These are phyloP conservation scores for Schoenoplectus triqueter DNA, from an alignment of 202 grass and related monocot species.

Conservation along the genomic window DNA sequence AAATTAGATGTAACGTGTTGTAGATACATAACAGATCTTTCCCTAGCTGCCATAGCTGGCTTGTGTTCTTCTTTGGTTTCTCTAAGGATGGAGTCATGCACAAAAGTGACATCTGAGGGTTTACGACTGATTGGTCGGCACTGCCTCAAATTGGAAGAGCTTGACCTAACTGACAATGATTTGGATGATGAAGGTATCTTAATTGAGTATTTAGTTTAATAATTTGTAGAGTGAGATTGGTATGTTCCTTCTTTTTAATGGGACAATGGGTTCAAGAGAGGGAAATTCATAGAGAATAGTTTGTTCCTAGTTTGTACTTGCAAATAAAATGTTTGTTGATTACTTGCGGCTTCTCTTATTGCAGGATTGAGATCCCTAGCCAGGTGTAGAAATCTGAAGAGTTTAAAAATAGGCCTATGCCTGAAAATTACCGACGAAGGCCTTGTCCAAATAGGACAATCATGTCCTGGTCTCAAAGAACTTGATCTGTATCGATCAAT, in stretches of 20 bases:
- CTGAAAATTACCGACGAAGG: constrained; percentile 77
- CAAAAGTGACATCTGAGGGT: constrained; percentile 54
- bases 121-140: constrained; percentile 65
- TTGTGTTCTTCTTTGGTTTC: constrained; percentile 72
- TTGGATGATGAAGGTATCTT: constrained; percentile 83
- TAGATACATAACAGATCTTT: constrained; percentile 72
- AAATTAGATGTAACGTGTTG: constrained; percentile 86
- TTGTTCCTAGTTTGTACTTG: background rate
- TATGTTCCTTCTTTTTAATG: background rate
- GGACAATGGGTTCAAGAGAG: background rate
- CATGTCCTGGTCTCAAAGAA: constrained; percentile 62
- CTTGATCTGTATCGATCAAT: constrained; percentile 84
- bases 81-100: constrained; percentile 89
- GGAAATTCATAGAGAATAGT: background rate
- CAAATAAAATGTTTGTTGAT: background rate
- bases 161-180: constrained; percentile 84
- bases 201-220: background rate
- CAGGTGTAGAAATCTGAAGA: constrained; percentile 63
- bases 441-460: constrained; percentile 60
- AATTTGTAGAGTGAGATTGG: background rate
- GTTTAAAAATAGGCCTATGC: constrained; percentile 86
- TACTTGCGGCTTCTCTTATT: constrained; percentile 25
- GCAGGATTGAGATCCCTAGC: constrained; percentile 69
- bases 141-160: constrained; percentile 61
- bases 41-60: constrained; percentile 62